Evolutionary conservation across 2,329 filamentous ascomycete species (phyloP), one percentile per base, ranked within the genome.

Genomic region (Ceratocystis harringtonii): DNA sequence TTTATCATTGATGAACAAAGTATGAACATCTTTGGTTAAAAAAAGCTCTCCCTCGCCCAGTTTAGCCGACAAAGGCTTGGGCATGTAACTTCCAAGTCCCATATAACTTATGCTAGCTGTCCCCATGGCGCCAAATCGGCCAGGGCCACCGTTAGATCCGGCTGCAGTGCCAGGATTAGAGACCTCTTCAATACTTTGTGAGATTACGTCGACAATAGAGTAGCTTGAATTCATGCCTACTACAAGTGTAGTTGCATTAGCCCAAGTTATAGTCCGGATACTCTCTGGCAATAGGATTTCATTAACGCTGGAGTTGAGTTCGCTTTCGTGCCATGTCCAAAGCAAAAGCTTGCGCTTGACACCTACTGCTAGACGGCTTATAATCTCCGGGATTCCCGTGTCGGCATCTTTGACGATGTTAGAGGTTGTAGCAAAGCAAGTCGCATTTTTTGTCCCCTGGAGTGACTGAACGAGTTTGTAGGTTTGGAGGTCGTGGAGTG

Each of bases 21-120:
- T 95, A 73, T 96, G 95, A 71, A 96, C 90, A 70, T 99, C 94
- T 74, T 95, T 96, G n/a, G 92, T 90, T n/a, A 99, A 80, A 67
- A 99, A 77, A 73, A 97, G 84, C 75, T 96, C 84, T 3, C 89
- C 89, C 69, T 95, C 89, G 2, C 84, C 83, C 12, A 99, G 80
- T 70, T 87, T 87, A 5, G 92, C 87, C 5, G 90, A 90, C 70
- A 99, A 80, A 5, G 94, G 95, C 72, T 90, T 95, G 1, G 94
- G 92, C 65, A 92, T 90, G 78, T 91, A 94, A 52, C 90, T 89
- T 62, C 90, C 91, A 73, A 97, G 86, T 0, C 92, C 92, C 83
- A 97, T 95, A 72, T 97, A 97, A 57, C 92, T 91, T 90, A 97
- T 96, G 61, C 90, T 89, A 6, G 87, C 88, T 65, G 86, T 88